Conservation (phyloP, 148 eudicot genomes). For the Hydrangea macrophylla region DNA sequence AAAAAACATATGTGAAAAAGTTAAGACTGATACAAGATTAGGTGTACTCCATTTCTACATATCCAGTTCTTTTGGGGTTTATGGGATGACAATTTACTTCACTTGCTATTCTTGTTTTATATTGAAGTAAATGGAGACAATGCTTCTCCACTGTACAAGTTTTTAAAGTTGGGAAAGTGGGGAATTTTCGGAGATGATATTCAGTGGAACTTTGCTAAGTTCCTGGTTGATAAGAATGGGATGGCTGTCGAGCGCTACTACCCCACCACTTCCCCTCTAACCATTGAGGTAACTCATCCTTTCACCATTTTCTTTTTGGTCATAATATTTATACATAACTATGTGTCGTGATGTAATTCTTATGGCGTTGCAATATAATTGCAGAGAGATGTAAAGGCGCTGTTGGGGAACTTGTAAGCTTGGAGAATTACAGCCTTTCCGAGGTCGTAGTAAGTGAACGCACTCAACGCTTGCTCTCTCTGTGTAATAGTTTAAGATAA, state of each 20-base stretch:
- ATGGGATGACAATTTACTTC: background rate
- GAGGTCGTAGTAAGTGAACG: background rate
- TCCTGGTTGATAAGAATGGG: constrained; percentile 58
- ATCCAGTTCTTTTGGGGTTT: background rate
- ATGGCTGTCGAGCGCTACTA: constrained; percentile 56
- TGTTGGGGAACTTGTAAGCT: constrained; percentile 29
- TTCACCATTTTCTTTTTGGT: too few relatives aligned
- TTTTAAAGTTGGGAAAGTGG: constrained; percentile 57
- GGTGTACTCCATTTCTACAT: too few relatives aligned
- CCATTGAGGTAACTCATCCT: constrained; percentile 47
- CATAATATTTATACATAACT: background rate
- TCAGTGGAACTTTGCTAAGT: constrained; percentile 81
- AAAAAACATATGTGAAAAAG: background rate
- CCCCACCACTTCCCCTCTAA: constrained; percentile 72
- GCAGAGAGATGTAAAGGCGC: constrained; percentile 70
- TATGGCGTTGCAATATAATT: constrained; percentile 5
- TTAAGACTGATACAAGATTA: background rate
- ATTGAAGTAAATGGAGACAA: constrained; percentile 64
- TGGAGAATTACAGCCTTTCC: background rate
- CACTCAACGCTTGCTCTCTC: too few relatives aligned
- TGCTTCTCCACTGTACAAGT: constrained; percentile 60
- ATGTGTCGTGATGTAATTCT: background rate
- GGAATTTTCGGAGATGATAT: constrained; percentile 65
- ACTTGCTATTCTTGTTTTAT: constrained; percentile 18
- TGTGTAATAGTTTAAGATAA: background rate